Base-by-base conservation (phyloP, 139 green algal species). In the Tetradesmus obliquus region DNA sequence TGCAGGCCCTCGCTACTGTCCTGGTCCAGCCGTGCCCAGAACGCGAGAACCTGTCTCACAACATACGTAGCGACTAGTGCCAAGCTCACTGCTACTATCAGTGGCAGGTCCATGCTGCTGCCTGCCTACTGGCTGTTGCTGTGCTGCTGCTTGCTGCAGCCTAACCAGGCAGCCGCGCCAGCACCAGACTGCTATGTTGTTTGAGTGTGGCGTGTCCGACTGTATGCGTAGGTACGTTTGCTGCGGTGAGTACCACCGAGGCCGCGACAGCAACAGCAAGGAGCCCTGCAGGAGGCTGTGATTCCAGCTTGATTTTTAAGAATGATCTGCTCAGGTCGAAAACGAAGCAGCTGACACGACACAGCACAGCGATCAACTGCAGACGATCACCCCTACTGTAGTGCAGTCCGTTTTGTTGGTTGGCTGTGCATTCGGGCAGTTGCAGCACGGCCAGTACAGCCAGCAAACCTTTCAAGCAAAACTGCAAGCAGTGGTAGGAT, bases 1-100 rank as follows among this genome's bases (percentile, higher is more conserved):
- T 71, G 55, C 1, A 94, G 83, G 2, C 84, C 90, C 57, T 76
- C 66, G 1, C 20, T 76, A 2, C 88, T 85, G 32, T 95, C 92
- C 10, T 90, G 84, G 24, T 92, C 90, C n/a, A 92, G 72, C 24
- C 82, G 58, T 13, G 32, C 1, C 2, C 84, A 80, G 74, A 87
- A 92, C 15, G 54, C 45, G 5, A 92, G 24, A 24, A 90, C 5
- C 57, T 85, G 55, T 57, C 62, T 80, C 6, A 86, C 24, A 9
- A 80, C 71, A 57, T 87, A 92, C 1, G 83, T 89, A 12, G 54
- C 82, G 8, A 85, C 62, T 3, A 92, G 62, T 5, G 82, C 90
- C 53, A 82, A 13, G 85, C 62, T 89, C 19, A 88, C 84, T 80
- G 84, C 84, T 58, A 81, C 10, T 45, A 72, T 55, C 58, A 72